Conservation (phyloP, 2,329 filamentous ascomycete genomes). For the Fonsecaea pedrosoi region DNA sequence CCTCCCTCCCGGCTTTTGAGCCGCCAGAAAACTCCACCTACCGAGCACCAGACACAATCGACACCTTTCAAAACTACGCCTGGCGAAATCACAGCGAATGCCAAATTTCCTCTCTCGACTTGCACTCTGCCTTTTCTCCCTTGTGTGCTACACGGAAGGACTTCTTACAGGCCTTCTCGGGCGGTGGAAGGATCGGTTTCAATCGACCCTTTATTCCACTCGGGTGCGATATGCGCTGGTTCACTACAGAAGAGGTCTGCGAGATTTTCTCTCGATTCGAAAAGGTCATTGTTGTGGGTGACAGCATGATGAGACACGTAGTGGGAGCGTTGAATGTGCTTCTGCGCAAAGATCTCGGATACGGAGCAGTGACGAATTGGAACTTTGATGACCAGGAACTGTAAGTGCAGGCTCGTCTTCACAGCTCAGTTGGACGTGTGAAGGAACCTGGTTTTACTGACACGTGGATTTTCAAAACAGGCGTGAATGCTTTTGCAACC, state of each 20-base stretch:
- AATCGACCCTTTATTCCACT: conserved; percentile 56
- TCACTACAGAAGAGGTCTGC: conserved; percentile 55
- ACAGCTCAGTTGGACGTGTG: neutral
- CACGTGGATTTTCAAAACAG: conserved; percentile 38
- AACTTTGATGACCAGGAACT: conserved; percentile 55
- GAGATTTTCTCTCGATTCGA: conserved; percentile 55
- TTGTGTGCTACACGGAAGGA: conserved; percentile 48
- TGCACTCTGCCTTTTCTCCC: conserved; percentile 49
- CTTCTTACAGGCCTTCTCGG: conserved; percentile 52
- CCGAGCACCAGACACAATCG: conserved; percentile 43
- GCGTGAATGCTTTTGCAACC: conserved; percentile 57
- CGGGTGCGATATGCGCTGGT: conserved; percentile 58
- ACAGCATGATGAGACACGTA: conserved; percentile 59
- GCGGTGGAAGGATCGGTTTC: conserved; percentile 54
- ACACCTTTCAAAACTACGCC: conserved; percentile 53
- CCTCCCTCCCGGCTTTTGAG: conserved; percentile 34
- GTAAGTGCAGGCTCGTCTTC: conserved; percentile 38
- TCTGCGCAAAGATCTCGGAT: conserved; percentile 55
- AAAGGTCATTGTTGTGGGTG: conserved; percentile 56
- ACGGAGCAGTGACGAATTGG: conserved; percentile 59
- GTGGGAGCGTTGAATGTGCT: conserved; percentile 57
- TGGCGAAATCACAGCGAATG: conserved; percentile 49
- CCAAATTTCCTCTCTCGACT: conserved; percentile 54
- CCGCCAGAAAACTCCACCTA: conserved; percentile 42
- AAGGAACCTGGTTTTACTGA: neutral